Base-by-base conservation (phyloP, 768 basidiomycete species). In the Candolleomyces eurysporus region DNA sequence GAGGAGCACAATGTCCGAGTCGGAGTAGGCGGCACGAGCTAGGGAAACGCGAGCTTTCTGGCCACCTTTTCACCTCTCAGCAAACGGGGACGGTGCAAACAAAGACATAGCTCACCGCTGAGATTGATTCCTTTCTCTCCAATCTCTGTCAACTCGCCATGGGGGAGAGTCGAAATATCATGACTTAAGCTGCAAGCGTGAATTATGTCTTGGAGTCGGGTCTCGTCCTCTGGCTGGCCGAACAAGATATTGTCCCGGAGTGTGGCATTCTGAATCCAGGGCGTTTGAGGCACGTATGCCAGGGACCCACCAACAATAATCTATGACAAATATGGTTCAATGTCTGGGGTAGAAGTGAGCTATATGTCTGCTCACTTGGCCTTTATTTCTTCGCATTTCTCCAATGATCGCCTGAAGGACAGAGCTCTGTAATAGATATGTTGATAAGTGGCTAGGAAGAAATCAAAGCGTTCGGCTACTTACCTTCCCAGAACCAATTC, bases 231-330 rank as follows among this genome's bases (percentile, higher is more conserved):
- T 5, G 76, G 72, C 64, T 84, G 79, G 0, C 90, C 91, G 67
- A 94, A 92, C 0, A 86, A 67, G 65, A 94, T 83, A 71, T 94
- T 94, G 54, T 89, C 82, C 26, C 84, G 79, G 21, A 92, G 72
- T 0, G 88, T 90, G 0, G 86, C 86, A 68, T 87, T 87, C 66
- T 75, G 73, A 65, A 89, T 86, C 87, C 87, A 90, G 0, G 87
- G 75, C 30, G 76, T 70, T 67, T 88, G 85, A 5, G 86, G 82
- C 0, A 61, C 54, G 36, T 58, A 43, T 16, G 52, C 54, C 5
- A 57, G 43, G 7, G 58, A 17, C 4, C 32, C 21, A 11, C 39
- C 19, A n/a, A 59, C 45, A 22, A 51, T 51, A 21, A 60, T 49
- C 57, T 59, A 43, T 2, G 17, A 13, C 3, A n/a, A 36, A 22